A percentile compares a stretch with the other conserved stretches of the same genome.
Evolutionary conservation across 192 early-diverging fungal species (phyloP).

Genomic region (Chytriomyces confervae): DNA sequence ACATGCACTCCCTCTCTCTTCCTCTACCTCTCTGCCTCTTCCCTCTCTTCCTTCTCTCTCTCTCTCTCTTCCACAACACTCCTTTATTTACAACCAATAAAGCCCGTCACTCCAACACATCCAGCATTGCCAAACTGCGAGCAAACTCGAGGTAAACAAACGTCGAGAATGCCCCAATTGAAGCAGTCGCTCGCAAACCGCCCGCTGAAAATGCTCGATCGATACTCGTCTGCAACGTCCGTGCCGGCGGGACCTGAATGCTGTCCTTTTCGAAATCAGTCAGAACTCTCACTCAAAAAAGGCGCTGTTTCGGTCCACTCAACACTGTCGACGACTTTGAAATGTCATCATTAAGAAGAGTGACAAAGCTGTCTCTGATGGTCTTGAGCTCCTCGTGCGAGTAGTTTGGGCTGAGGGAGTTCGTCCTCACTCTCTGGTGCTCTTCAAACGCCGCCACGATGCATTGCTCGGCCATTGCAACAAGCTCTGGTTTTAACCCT

Average conservation of each 20-base stretch:
- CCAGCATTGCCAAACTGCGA: constrained; percentile 20
- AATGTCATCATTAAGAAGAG: neutral
- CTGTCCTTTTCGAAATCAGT: constrained; percentile 7
- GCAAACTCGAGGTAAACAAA: constrained; percentile 17
- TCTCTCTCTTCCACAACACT: no score
- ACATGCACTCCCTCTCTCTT: no score
- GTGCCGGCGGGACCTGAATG: neutral
- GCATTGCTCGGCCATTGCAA: neutral
- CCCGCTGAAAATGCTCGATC: constrained; percentile 14
- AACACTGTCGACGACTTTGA: neutral
- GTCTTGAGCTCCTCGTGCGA: neutral
- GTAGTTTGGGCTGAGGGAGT: neutral
- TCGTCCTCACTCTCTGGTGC: neutral
- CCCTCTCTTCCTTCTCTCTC: no score
- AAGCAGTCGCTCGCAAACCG: neutral
- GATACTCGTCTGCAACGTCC: neutral
- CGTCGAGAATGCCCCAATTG: neutral
- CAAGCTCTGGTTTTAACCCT: neutral
- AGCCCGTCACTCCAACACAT: neutral
- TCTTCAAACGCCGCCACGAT: neutral
- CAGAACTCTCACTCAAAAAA: neutral
- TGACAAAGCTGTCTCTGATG: neutral
- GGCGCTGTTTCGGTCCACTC: neutral
- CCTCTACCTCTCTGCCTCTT: no score
- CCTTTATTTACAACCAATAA: no score